Percentiles rank a stretch among this genome's conserved stretches.
These are phyloP conservation scores for Aristolochia contorta DNA, from an alignment of 164 flowering plant genomes.

Conservation along the genomic window DNA sequence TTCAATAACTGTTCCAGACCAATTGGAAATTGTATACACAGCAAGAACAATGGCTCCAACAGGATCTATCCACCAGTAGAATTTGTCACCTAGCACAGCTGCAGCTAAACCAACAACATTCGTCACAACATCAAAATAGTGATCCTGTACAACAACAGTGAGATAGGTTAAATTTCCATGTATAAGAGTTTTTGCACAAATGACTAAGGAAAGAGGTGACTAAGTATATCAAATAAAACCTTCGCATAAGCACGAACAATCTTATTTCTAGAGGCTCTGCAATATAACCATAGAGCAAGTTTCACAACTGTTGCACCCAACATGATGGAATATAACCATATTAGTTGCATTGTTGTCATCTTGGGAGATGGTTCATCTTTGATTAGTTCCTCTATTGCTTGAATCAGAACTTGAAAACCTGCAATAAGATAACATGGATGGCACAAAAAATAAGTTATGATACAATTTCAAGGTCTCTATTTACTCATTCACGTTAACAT, in stretches of 20 bases:
- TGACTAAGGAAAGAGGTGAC: background rate
- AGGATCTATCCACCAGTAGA: slow-evolving; percentile 78
- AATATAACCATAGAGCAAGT: slow-evolving; percentile 74
- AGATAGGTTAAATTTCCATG: background rate
- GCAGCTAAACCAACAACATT: slow-evolving; percentile 61
- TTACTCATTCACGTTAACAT: too few species aligned
- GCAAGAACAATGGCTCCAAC: slow-evolving; percentile 59
- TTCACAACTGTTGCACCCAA: slow-evolving; percentile 65
- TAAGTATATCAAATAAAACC: slow-evolving; percentile 24
- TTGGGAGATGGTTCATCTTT: slow-evolving; percentile 37
- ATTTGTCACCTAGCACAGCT: slow-evolving; percentile 58
- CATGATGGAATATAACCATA: slow-evolving; percentile 81
- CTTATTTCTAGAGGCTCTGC: slow-evolving; percentile 66
- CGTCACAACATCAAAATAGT: slow-evolving; percentile 70
- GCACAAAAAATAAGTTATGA: too few species aligned
- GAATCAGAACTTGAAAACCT: slow-evolving; percentile 87
- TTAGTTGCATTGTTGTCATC: slow-evolving; percentile 39
- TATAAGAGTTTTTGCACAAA: background rate
- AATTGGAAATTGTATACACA: slow-evolving; percentile 51
- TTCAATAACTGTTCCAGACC: slow-evolving; percentile 71
- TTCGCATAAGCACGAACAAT: slow-evolving; percentile 98
- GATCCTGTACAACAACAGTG: slow-evolving; percentile 34
- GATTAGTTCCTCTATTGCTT: slow-evolving; percentile 67
- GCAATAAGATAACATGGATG: slow-evolving; percentile 7
- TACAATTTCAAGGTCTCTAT: too few species aligned